Evolutionary conservation across 2,329 filamentous ascomycete species (phyloP).

Genomic region (Whalleya microplaca): DNA sequence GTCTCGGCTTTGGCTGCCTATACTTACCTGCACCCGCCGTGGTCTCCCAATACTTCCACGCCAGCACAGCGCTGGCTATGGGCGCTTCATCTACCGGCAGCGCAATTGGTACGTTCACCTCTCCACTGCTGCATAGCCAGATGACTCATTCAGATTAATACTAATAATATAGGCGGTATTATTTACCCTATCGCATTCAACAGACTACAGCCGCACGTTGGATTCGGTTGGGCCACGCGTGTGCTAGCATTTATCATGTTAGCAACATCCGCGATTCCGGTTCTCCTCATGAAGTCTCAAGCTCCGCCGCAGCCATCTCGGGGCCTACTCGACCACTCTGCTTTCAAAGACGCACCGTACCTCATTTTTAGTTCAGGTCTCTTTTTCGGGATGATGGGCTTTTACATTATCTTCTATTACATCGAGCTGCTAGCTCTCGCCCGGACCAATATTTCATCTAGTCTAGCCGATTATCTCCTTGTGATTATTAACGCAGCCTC

Average conservation of each 20-base stretch:
- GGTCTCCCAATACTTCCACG: slow-evolving; percentile 23
- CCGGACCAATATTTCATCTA: background rate
- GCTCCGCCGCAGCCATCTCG: slow-evolving; percentile 4
- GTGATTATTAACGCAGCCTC: slow-evolving; percentile 26
- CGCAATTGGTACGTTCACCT: slow-evolving; percentile 12
- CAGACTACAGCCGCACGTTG: slow-evolving; percentile 4
- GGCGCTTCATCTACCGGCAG: slow-evolving; percentile 22
- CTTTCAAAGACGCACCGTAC: slow-evolving; percentile 16
- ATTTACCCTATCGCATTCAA: slow-evolving; percentile 24
- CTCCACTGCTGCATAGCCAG: background rate
- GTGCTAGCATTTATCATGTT: slow-evolving; percentile 18
- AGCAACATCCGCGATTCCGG: slow-evolving; percentile 10
- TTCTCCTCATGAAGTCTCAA: slow-evolving; percentile 17
- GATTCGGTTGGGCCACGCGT: slow-evolving; percentile 27
- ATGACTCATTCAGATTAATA: background rate
- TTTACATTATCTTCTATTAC: slow-evolving; percentile 18
- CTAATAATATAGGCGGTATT: slow-evolving; percentile 13
- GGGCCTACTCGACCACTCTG: slow-evolving; percentile 10
- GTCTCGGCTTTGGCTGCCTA: slow-evolving; percentile 23
- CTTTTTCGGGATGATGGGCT: slow-evolving; percentile 20
- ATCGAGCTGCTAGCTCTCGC: slow-evolving; percentile 14
- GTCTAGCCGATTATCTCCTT: slow-evolving; percentile 16
- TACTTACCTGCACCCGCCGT: slow-evolving; percentile 25
- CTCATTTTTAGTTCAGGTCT: slow-evolving; percentile 13
- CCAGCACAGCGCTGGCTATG: slow-evolving; percentile 20